A percentile compares a stretch with the other conserved stretches of the same genome.
Conservation (phyloP, 2,329 filamentous ascomycete genomes). For the Cordyceps militaris region DNA sequence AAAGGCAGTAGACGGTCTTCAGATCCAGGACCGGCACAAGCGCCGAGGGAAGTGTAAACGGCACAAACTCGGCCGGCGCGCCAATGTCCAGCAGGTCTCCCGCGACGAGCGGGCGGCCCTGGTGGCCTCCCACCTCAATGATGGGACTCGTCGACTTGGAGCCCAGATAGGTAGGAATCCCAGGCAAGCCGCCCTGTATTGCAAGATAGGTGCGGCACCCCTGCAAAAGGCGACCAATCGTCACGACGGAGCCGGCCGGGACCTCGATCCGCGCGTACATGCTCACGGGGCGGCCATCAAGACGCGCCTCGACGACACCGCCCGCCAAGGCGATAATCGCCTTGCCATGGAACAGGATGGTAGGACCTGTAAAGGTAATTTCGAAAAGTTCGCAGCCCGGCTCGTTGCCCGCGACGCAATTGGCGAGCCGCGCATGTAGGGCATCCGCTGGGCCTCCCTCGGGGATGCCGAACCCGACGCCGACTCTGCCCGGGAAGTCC, state of each 20-base stretch:
- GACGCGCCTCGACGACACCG: conserved; percentile 41
- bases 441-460: conserved; percentile 56
- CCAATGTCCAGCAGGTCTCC: conserved; percentile 44
- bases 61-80: conserved; percentile 9
- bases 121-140: conserved; percentile 52
- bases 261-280: conserved; percentile 51
- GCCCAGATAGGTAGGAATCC: conserved; percentile 49
- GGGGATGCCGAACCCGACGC: conserved; percentile 50
- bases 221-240: conserved; percentile 44
- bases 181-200: conserved; percentile 33
- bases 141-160: conserved; percentile 53
- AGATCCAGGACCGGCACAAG: conserved; percentile 13
- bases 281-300: conserved; percentile 41
- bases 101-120: conserved; percentile 47
- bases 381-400: conserved; percentile 47
- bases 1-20: conserved; percentile 21
- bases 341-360: conserved; percentile 46
- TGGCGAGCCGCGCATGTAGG: conserved; percentile 50
- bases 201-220: conserved; percentile 54
- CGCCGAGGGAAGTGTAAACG: conserved; percentile 5
- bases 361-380: conserved; percentile 53
- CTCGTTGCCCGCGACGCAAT: conserved; percentile 51
- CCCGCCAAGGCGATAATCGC: conserved; percentile 52
- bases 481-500: conserved; percentile 50
- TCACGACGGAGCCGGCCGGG: conserved; percentile 38